Evolutionary conservation across 164 flowering plant species (phyloP).

Genomic region (Protea cynaroides): DNA sequence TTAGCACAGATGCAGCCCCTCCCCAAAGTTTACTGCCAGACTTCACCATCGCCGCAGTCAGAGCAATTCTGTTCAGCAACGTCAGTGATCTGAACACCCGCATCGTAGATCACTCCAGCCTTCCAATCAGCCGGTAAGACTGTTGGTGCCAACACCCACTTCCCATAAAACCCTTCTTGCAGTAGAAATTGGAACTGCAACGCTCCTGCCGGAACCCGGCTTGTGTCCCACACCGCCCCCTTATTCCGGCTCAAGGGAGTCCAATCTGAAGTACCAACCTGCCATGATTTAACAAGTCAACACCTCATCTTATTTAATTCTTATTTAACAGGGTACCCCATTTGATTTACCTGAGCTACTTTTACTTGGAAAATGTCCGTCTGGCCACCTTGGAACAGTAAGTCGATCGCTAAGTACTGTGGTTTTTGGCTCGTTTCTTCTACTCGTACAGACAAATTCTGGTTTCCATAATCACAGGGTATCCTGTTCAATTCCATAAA

Average conservation of each 20-base stretch:
- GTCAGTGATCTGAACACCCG: slow-evolving; percentile 64
- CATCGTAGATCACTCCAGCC: slow-evolving; percentile 49
- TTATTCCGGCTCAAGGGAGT: slow-evolving; percentile 44
- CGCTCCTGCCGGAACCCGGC: slow-evolving; percentile 55
- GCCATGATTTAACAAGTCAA: neutral
- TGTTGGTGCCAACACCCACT: slow-evolving; percentile 46
- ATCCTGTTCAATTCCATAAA: slow-evolving; percentile 36
- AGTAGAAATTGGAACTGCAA: slow-evolving; percentile 66
- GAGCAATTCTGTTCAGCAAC: slow-evolving; percentile 77
- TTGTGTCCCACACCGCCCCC: slow-evolving; percentile 81
- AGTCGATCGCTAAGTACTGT: slow-evolving; percentile 56
- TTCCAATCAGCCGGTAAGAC: slow-evolving; percentile 79
- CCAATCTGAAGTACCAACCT: slow-evolving; percentile 76
- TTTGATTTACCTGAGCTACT: slow-evolving; percentile 47
- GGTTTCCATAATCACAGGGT: slow-evolving; percentile 65
- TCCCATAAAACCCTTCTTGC: slow-evolving; percentile 71
- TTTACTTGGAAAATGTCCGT: slow-evolving; percentile 63
- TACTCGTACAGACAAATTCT: slow-evolving; percentile 63
- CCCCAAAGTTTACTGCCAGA: slow-evolving; percentile 22
- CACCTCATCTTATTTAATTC: neutral
- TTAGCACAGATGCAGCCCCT: neutral
- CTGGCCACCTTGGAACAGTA: slow-evolving; percentile 90
- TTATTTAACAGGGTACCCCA: too few relatives aligned
- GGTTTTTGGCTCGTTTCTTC: slow-evolving; percentile 79
- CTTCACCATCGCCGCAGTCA: slow-evolving; percentile 46